Evolutionary conservation across 2,329 filamentous ascomycete species (phyloP), one percentile per base, ranked within the genome.

Genomic region (Trichoderma lentiforme): DNA sequence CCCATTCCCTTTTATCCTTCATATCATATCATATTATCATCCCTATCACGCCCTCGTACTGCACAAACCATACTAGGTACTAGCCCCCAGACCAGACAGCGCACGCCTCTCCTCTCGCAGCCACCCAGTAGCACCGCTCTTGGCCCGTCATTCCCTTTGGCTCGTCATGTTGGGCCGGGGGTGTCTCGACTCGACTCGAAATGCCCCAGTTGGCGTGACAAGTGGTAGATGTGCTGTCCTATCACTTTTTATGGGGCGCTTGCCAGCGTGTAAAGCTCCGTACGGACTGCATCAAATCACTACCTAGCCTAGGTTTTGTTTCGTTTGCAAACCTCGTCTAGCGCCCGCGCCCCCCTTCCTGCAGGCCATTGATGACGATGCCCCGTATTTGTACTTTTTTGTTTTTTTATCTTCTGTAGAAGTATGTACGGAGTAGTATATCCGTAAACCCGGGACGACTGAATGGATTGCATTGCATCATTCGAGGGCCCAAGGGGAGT

Each of bases 201-300:
- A 39, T 53, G 39, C 67, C 60, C 36, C 62, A 69, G 70, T 69
- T 65, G 47, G 61, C 26, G 51, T 71, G 73, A 73, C 73, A 74
- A 74, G 73, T 74, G 73, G 73, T 73, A 53, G 64, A 14, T 30
- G 39, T 61, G 34, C 43, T 36, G 26, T 66, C 72, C 72, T 73
- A 73, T 78, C 77, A 79, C 24, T 71, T 71, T 32, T 58, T 65
- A 39, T 71, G 68, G 68, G 60, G 68, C 62, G 7, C 7, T 30
- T 62, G 57, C 66, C 66, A 69, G 66, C 66, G 66, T 69, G 66
- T 69, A 51, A 61, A 34, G 15, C 57, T 34, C 57, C 57, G 18
- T 53, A 14, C 57, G 53, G 34, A 34, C 30, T 18, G 26, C 8
- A 36, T 36, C 34, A 36, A 36, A 36, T 36, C 34, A 3, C 14